Evolutionary conservation across 208 protist species (phyloP), one percentile per base, ranked within the genome.

Genomic region (Wallacemonas collosoma): DNA sequence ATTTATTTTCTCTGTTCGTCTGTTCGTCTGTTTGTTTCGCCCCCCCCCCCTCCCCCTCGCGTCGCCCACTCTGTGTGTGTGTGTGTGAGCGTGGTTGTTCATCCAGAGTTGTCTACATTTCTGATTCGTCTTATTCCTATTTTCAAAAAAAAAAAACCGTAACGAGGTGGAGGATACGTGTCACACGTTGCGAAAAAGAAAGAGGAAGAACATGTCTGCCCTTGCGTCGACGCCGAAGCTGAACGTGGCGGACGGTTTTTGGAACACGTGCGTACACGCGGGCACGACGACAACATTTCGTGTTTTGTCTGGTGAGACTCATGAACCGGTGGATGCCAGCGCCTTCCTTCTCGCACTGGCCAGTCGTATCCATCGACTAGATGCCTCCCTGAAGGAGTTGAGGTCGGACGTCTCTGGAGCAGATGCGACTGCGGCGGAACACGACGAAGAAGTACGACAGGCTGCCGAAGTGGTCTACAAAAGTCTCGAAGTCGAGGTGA

Each of bases 401-500:
- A 50, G 44, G 17, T 64, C 57, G 9, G 40, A 47, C 40, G 44
- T 66, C 40, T 41, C 56, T 17, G 65, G 44, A 11, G 9, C 26
- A 1, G 60, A 65, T 2, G 36, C 60, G 0, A 51, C 36, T n/a
- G 40, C 43, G 1, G 53, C 62, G 5, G 68, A 77, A 9, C 17
- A 14, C 40, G 64, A 71, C 4, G 73, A 78, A 48, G 58, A 36
- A 11, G 55, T 79, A 6, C 14, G 75, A 15, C 38, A 48, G 9
- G 66, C 61, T n/a, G 84, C 85, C 6, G 63, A 66, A 2, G 43
- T 47, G 8, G 81, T 82, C 39, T 95, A 95, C 77, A 64, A 62
- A 15, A 75, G 76, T 15, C 58, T 95, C 36, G 53, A 66, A 36
- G 90, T 95, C 12, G 79, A 93, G 66, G 75, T 95, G 7, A 90